A percentile compares a stretch with the other conserved stretches of the same genome.
Conservation (phyloP, 192 early-diverging fungal genomes). For the Mortierella alpina region DNA sequence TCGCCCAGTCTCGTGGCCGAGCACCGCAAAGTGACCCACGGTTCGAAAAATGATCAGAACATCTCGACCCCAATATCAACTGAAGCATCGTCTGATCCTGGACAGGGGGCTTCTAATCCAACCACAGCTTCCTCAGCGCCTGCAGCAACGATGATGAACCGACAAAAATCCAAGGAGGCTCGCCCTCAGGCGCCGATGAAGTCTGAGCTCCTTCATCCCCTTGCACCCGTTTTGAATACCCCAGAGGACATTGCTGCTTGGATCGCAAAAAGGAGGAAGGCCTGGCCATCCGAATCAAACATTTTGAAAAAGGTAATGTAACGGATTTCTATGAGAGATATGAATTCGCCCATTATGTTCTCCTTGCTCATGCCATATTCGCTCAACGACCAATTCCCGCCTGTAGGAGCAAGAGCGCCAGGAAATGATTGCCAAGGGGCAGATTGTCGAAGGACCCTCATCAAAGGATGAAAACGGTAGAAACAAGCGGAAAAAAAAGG, state of each 20-base stretch:
- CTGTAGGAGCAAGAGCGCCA: slow-evolving; percentile 41
- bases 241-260: slow-evolving; percentile 50
- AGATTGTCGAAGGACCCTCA: slow-evolving; percentile 27
- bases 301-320: slow-evolving; percentile 38
- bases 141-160: not conserved
- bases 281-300: slow-evolving; percentile 46
- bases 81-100: not conserved
- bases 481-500: slow-evolving; percentile 20
- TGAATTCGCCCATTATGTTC: not conserved
- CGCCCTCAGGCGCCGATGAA: not conserved
- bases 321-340: not conserved
- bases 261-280: slow-evolving; percentile 43
- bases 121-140: slow-evolving; percentile 1
- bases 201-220: slow-evolving; percentile 19
- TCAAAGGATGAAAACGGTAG: not conserved
- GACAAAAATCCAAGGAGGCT: slow-evolving; percentile 8
- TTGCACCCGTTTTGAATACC: slow-evolving; percentile 37
- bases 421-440: slow-evolving; percentile 51
- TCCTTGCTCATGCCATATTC: no score
- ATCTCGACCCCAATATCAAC: not conserved
- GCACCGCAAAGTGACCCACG: slow-evolving; percentile 36
- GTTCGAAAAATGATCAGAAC: slow-evolving; percentile 5
- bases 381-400: no score
- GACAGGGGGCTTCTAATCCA: not conserved
- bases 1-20: slow-evolving; percentile 48